These are phyloP conservation scores for Globisporangium cylindrosporum DNA, from an alignment of 352 stramenopile genomes.

Conservation along the genomic window DNA sequence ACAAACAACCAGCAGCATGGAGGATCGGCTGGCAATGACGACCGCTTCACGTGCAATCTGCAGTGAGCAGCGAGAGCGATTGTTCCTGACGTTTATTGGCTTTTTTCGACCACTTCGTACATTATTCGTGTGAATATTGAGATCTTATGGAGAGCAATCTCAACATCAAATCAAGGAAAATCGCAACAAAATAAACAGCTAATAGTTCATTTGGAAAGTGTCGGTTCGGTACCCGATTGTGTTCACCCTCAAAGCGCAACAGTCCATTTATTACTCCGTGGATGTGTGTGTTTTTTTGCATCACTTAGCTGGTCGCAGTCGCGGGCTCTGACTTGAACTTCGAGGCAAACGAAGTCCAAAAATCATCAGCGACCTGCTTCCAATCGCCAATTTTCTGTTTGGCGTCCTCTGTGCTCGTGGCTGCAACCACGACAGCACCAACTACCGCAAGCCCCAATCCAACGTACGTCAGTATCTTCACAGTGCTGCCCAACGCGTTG, in stretches of 20 bases:
- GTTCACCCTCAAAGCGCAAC: no score
- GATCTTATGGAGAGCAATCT: no score
- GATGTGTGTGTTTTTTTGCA: no score
- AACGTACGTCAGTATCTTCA: slow-evolving; percentile 18
- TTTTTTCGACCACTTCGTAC: no score
- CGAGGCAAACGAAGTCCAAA: background rate
- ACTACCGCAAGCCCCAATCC: background rate
- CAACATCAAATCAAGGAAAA: no score
- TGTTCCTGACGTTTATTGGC: no score
- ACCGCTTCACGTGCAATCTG: background rate
- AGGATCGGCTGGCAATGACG: background rate
- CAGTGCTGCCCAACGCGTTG: slow-evolving; percentile 23
- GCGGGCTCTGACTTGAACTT: background rate
- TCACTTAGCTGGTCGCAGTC: background rate
- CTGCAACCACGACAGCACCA: background rate
- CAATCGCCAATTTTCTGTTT: background rate
- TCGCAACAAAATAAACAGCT: no score
- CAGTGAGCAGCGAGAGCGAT: background rate
- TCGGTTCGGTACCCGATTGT: no score
- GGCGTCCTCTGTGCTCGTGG: background rate
- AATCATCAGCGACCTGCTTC: background rate
- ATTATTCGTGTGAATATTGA: no score
- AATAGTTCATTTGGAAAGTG: no score
- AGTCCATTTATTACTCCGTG: no score
- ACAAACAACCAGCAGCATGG: background rate